Evolutionary conservation across 371 early-diverging fungal genomes (phyloP), one percentile per base, ranked within the genome.

Genomic region (Parasitella parasitica): DNA sequence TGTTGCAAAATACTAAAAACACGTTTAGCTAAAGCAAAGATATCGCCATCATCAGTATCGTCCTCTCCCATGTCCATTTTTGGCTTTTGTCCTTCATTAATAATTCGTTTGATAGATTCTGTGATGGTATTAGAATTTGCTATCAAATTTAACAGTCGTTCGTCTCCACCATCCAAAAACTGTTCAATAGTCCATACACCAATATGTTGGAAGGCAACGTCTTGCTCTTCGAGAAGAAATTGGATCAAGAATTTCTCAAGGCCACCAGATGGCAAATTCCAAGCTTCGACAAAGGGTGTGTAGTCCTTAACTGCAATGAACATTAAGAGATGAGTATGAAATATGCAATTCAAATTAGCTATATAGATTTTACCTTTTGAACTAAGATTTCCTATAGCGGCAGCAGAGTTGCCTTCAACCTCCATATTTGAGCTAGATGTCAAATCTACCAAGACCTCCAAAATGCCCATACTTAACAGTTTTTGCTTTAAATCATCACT

Each of bases 171-270:
- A 58, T 93, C 92, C 58, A 91, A 67, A 66, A 93, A 89, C 73
- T 93, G 92, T 30, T 92, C 87, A 60, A 94, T 84, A 13, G 94
- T 93, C 95, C 95, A 94, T n/a, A 94, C 84, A 6, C 91, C 92
- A 67, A 94, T 91, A 63, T 92, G 93, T 63, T 90, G 90, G 65
- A 91, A 91, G 16, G 90, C 87, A 57, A 85, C 72, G 56, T 90
- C 93, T 43, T 80, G 79, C 26, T 81, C 79, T 52, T 88, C 87
- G 18, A 77, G 78, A 28, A 93, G 69, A 71, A 94, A 94, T 34
- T 80, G 77, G 11, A 82, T 77, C 54, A 94, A 68, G 49, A 94
- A 94, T 24, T 84, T 85, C 48, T 88, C 78, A 32, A 94, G 73
- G 0, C 91, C 92, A 39, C 86, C 87, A 16, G 74, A 74, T 9